Conservation (phyloP, 192 early-diverging fungal genomes). For the Polychytrium aggregatum region DNA sequence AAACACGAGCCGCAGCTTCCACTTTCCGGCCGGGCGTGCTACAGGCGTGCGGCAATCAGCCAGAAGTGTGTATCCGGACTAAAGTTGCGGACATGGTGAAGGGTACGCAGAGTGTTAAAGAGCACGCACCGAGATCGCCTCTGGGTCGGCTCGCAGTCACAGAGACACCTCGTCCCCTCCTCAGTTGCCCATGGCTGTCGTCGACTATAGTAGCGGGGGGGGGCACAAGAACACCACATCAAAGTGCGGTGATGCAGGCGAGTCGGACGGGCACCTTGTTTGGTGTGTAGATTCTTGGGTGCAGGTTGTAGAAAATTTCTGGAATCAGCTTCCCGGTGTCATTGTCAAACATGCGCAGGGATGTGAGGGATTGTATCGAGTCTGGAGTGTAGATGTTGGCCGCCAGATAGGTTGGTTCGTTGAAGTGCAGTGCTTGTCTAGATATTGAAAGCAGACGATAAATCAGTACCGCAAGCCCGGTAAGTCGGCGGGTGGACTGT, state of each 20-base stretch:
- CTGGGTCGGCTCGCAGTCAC: no score
- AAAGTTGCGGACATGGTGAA: no score
- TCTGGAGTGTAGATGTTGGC: slow-evolving; percentile 35
- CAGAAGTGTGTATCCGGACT: slow-evolving; percentile 35
- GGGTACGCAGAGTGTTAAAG: no score
- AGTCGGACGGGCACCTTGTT: no score
- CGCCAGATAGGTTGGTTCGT: slow-evolving; percentile 25
- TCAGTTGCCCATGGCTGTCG: no score
- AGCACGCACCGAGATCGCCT: no score
- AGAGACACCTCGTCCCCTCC: no score
- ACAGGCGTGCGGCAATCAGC: slow-evolving; percentile 23
- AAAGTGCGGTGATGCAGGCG: no score
- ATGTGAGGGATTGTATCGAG: slow-evolving; percentile 15
- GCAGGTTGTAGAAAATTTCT: slow-evolving; percentile 22
- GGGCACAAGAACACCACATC: no score
- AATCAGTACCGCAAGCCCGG: no score
- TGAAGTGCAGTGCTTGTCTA: slow-evolving; percentile 24
- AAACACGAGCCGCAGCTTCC: slow-evolving; percentile 37
- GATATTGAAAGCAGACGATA: background rate
- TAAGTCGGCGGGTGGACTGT: no score
- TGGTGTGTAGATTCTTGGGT: slow-evolving; percentile 20
- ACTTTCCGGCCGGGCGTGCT: slow-evolving; percentile 24
- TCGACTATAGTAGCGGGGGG: no score
- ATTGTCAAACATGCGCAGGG: slow-evolving; percentile 32
- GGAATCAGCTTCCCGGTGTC: slow-evolving; percentile 31